These are phyloP conservation scores for Stagonosporopsis tanaceti DNA, from an alignment of 2,329 filamentous ascomycete species.

Conservation along the genomic window DNA sequence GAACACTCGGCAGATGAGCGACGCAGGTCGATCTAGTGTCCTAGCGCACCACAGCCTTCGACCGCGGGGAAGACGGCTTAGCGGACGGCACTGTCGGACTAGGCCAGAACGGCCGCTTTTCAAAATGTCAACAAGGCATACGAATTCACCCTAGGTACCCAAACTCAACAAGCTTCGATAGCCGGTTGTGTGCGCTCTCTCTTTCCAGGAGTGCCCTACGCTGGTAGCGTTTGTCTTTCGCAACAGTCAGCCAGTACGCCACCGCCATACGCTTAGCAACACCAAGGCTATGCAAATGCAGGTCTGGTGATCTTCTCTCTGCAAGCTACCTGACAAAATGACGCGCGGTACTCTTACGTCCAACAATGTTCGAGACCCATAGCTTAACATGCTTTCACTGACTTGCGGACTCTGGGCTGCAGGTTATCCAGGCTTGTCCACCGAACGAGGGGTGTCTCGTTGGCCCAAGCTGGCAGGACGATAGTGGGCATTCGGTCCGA, in stretches of 20 bases:
- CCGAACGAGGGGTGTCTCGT: constrained; percentile 31
- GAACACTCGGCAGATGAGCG: constrained; percentile 36
- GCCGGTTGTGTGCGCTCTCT: constrained; percentile 16
- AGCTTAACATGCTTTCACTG: constrained; percentile 28
- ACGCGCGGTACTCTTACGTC: constrained; percentile 22
- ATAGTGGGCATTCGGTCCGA: constrained; percentile 45
- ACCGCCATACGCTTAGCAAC: constrained; percentile 22
- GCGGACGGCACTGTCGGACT: constrained; percentile 32
- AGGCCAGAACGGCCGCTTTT: constrained; percentile 40
- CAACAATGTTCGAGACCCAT: constrained; percentile 38
- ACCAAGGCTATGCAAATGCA: constrained; percentile 19
- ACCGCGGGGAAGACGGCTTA: constrained; percentile 46
- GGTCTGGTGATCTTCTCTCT: constrained; percentile 25
- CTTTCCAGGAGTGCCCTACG: constrained; percentile 10
- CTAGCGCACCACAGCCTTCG: constrained; percentile 44
- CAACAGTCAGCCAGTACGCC: constrained; percentile 22
- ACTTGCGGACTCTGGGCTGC: constrained; percentile 30
- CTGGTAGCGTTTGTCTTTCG: constrained; percentile 7
- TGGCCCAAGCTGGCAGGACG: constrained; percentile 38
- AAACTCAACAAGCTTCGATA: constrained; percentile 26
- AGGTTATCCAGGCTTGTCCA: constrained; percentile 25
- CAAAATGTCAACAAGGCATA: constrained; percentile 34
- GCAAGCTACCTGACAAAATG: constrained; percentile 22
- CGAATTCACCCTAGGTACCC: constrained; percentile 24
- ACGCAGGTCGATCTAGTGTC: constrained; percentile 42